Evolutionary conservation across 1,284 basidiomycete genomes (phyloP).

Genomic region (Cronartium quercuum): DNA sequence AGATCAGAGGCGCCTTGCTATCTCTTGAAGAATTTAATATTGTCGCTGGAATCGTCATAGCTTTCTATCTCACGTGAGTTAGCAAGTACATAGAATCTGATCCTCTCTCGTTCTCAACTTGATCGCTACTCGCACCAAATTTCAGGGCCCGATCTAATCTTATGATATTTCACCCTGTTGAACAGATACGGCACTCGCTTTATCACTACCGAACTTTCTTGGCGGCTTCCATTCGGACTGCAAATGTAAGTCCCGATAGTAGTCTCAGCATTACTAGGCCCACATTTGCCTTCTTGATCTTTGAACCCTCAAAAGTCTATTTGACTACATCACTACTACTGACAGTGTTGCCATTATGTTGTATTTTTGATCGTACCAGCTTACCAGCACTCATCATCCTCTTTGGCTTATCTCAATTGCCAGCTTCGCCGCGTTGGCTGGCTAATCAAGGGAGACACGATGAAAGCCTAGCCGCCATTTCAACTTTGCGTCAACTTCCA

Average conservation of each 20-base stretch:
- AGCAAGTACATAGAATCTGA: not conserved
- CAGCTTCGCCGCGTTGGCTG: slow-evolving; percentile 42
- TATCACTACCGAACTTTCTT: slow-evolving; percentile 36
- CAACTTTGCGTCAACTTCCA: slow-evolving; percentile 33
- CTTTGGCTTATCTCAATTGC: slow-evolving; percentile 39
- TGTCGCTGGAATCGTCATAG: slow-evolving; percentile 42
- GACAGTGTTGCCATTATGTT: not conserved
- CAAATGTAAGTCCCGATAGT: slow-evolving; percentile 35
- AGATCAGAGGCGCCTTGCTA: slow-evolving; percentile 39
- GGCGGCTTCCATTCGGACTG: slow-evolving; percentile 42
- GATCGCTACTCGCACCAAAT: not conserved
- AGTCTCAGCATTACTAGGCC: too few species aligned
- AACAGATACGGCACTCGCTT: slow-evolving; percentile 39
- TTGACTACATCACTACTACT: too few species aligned
- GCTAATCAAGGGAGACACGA: slow-evolving; percentile 40
- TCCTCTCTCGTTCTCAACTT: not conserved
- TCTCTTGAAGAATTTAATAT: slow-evolving; percentile 39
- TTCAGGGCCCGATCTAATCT: not conserved
- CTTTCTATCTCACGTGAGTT: slow-evolving; percentile 40
- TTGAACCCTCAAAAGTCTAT: too few species aligned
- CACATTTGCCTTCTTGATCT: too few species aligned
- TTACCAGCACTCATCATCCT: slow-evolving; percentile 40
- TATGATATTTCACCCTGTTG: not conserved
- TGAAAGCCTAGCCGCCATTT: slow-evolving; percentile 40
- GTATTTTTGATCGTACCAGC: not conserved